Base-by-base conservation (phyloP, 2,329 filamentous ascomycete genomes). In the Ascocoryne sarcoides region DNA sequence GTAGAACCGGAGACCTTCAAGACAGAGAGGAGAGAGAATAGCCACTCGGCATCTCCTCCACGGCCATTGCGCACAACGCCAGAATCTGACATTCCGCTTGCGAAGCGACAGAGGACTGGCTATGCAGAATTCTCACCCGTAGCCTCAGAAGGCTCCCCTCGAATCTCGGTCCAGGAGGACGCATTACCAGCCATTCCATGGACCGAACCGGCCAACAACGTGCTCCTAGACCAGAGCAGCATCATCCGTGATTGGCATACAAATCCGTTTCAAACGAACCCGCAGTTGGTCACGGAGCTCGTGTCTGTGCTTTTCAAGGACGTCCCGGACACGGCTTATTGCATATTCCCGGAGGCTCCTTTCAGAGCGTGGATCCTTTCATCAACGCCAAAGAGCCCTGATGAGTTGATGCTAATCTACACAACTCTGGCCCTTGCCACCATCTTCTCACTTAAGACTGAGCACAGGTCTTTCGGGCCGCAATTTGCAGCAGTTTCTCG, bases 371-470 rank as follows among this genome's bases (percentile, higher is more conserved):
- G 77, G 77, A 59, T 75, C 23, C 64, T 65, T 36, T 65, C 62
- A 10, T 61, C 57, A 28, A 56, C 36, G 2, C 48, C 65, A 9
- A 76, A 75, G 50, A 68, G 64, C 10, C 58, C 62, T 15, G 66
- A 72, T 30, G 75, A 80, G 51, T 63, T 71, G 30, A 76, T 79
- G 70, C 62, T 80, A 3, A 60, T 81, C 8, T 79, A 81, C 53
- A 67, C 71, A 1, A 67, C 79, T 50, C 64, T 82, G 45, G 69
- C 75, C 2, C 54, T 77, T 50, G 75, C 72, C 1, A 70, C 73
- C 4, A 56, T 73, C 1, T 80, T 78, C 48, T 71, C 71, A 2
- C 50, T 60, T 4, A 64, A 67, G 21, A 53, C 60, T 1, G 68
- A 71, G 18, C 62, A 65, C 43, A 59, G 65, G 19, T 54, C 53